Evolutionary conservation across 768 basidiomycete species (phyloP).

Genomic region (Russula earlei): DNA sequence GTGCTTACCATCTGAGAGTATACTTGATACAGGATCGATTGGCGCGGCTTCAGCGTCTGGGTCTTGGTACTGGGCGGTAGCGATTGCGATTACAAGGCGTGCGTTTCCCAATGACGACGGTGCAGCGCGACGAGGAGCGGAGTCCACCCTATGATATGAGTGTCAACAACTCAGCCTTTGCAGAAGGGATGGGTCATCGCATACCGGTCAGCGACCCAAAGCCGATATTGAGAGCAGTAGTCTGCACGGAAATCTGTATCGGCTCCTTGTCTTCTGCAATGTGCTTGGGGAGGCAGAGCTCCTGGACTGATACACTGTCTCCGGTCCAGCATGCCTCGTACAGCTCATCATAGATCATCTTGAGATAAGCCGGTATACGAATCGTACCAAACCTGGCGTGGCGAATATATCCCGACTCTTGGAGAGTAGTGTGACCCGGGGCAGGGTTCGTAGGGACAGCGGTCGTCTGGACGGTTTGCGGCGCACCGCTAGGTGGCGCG

Average conservation of each 20-base stretch:
- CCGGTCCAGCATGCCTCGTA: constrained; percentile 48
- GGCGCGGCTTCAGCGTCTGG: constrained; percentile 25
- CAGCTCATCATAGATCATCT: constrained; percentile 40
- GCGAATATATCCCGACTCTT: constrained; percentile 25
- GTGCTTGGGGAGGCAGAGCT: constrained; percentile 42
- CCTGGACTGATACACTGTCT: constrained; percentile 40
- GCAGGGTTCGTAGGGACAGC: neutral
- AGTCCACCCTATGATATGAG: constrained; percentile 32
- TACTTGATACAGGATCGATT: constrained; percentile 24
- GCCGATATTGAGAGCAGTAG: constrained; percentile 17
- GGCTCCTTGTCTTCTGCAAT: constrained; percentile 24
- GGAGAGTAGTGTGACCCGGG: neutral
- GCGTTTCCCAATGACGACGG: constrained; percentile 49
- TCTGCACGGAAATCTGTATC: constrained; percentile 37
- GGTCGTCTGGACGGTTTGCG: neutral
- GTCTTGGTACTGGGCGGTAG: constrained; percentile 43
- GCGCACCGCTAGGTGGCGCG: neutral
- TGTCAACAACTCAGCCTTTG: neutral
- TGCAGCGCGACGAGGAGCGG: constrained; percentile 42
- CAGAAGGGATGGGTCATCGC: neutral
- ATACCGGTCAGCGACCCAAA: constrained; percentile 6
- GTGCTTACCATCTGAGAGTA: constrained; percentile 22
- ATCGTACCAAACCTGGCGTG: constrained; percentile 11
- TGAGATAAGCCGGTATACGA: constrained; percentile 28
- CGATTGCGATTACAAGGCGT: constrained; percentile 48